Evolutionary conservation across 768 basidiomycete genomes (phyloP).

Genomic region (Russula abietina): DNA sequence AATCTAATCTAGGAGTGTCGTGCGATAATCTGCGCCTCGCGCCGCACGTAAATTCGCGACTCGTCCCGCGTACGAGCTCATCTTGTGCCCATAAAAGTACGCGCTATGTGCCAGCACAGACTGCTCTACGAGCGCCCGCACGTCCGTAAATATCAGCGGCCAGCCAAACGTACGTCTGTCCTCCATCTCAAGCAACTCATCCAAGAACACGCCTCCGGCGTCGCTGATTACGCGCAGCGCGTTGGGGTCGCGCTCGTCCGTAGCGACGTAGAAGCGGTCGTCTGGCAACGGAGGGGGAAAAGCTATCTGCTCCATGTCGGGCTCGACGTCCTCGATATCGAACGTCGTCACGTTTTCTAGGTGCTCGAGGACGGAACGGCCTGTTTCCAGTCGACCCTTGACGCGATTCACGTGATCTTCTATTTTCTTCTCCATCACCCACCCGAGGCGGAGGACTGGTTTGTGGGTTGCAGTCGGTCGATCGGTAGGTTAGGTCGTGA

Average conservation of each 20-base stretch:
- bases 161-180: conserved; percentile 38
- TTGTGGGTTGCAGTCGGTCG: neutral
- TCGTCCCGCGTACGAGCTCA: conserved; percentile 37
- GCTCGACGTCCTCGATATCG: conserved; percentile 7
- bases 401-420: conserved; percentile 35
- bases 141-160: conserved; percentile 40
- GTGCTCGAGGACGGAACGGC: conserved; percentile 29
- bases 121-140: conserved; percentile 41
- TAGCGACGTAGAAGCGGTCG: conserved; percentile 33
- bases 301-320: conserved; percentile 7
- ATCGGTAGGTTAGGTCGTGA: neutral
- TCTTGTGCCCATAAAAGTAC: conserved; percentile 36
- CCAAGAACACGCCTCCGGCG: conserved; percentile 38
- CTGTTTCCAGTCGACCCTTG: conserved; percentile 27
- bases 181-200: conserved; percentile 39
- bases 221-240: conserved; percentile 32
- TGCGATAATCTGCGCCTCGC: conserved; percentile 34
- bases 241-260: conserved; percentile 38
- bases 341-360: conserved; percentile 11
- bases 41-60: conserved; percentile 36
- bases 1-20: conserved; percentile 34
- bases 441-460: conserved; percentile 31
- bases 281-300: neutral
- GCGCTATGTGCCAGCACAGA: conserved; percentile 31
- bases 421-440: conserved; percentile 34